Evolutionary conservation across 139 green algal species (phyloP).

Genomic region (Picochlorum sp.): DNA sequence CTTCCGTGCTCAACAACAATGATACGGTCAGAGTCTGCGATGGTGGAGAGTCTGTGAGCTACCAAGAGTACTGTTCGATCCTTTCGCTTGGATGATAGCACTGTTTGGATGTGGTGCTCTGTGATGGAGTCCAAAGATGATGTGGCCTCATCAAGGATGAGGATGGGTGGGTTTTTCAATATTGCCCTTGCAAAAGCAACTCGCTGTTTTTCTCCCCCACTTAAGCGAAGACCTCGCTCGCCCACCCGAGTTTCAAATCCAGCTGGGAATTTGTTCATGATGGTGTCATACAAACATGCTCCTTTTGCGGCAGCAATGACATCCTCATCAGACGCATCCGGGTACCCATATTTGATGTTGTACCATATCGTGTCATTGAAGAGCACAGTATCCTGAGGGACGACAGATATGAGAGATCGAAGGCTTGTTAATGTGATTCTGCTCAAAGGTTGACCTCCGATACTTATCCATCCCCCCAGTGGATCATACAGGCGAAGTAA

Average conservation of each 20-base stretch:
- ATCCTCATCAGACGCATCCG: conserved; percentile 25
- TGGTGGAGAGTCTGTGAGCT: conserved; percentile 51
- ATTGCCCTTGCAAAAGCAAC: conserved; percentile 79
- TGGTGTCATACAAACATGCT: conserved; percentile 70
- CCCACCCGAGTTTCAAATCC: conserved; percentile 33
- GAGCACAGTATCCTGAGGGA: conserved; percentile 79
- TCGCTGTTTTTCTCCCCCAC: conserved; percentile 76
- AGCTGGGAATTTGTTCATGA: conserved; percentile 57
- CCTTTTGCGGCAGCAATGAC: conserved; percentile 47
- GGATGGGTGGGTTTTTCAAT: conserved; percentile 52
- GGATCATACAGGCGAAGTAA: conserved; percentile 78
- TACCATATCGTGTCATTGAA: conserved; percentile 94
- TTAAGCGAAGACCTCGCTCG: conserved; percentile 36
- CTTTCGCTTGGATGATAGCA: conserved; percentile 28
- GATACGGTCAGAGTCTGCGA: conserved; percentile 42
- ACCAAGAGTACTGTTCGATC: conserved; percentile 40
- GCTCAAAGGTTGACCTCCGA: conserved; percentile 68
- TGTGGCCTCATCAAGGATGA: conserved; percentile 84
- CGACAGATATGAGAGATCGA: conserved; percentile 35
- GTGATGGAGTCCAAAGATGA: conserved; percentile 68
- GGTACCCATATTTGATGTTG: conserved; percentile 73
- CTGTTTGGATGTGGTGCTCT: conserved; percentile 39
- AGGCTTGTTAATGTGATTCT: conserved; percentile 61
- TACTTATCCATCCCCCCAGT: conserved; percentile 41
- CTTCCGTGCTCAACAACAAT: conserved; percentile 12